Conservation (phyloP, 1,284 basidiomycete genomes). For the Stereum hirsutum region DNA sequence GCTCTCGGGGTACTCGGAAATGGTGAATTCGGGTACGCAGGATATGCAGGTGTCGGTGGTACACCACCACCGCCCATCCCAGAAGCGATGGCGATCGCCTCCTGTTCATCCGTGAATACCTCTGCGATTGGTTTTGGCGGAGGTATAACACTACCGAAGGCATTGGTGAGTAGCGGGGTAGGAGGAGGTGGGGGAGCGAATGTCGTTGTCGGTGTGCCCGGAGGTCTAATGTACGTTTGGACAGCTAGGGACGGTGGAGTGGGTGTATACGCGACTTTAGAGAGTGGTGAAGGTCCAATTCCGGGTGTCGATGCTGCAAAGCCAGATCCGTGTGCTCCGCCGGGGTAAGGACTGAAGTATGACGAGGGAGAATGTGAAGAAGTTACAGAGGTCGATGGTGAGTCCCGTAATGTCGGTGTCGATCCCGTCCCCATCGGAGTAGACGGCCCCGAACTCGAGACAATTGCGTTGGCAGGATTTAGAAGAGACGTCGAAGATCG, state of each 20-base stretch:
- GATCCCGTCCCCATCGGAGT: no score
- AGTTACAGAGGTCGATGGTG: no score
- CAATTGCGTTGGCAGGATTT: conserved; percentile 22
- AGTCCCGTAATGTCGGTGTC: no score
- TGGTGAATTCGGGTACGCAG: conserved; percentile 46
- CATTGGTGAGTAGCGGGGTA: conserved; percentile 4
- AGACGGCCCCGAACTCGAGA: no score
- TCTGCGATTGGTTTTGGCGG: no score
- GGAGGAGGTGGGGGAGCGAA: conserved; percentile 20
- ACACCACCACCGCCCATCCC: conserved; percentile 7
- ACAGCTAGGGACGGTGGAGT: conserved; percentile 30
- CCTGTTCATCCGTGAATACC: no score
- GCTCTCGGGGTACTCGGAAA: conserved; percentile 41
- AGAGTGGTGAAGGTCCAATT: no score
- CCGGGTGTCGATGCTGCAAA: no score
- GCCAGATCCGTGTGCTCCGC: no score
- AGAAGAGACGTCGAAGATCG: conserved; percentile 24
- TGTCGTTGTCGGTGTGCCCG: conserved; percentile 38
- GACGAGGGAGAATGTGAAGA: no score
- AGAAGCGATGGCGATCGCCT: conserved; percentile 7
- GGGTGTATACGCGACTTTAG: conserved; percentile 14
- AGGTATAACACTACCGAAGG: conserved; percentile 8
- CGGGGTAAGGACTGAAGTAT: no score
- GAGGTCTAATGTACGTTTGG: conserved; percentile 30
- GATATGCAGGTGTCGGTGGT: conserved; percentile 57